phyloP scores from a whole-genome alignment of 2,329 filamentous ascomycete species.

The Aspergillaceae sp. region DNA sequence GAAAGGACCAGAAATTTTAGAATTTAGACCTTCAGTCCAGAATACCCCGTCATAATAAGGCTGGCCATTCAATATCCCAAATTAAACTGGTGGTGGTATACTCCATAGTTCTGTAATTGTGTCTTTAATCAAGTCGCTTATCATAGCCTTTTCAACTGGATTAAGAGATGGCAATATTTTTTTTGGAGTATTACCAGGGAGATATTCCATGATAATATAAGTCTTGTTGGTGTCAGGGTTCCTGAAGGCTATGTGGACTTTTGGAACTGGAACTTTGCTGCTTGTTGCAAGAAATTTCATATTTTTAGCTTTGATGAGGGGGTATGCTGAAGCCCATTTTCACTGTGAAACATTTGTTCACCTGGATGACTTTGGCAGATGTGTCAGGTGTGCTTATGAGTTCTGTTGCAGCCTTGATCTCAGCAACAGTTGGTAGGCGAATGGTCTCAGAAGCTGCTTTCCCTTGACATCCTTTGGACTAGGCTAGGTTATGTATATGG shows the following conservation, averaged over 20 bases:
- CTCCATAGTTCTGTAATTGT: constrained; percentile 7
- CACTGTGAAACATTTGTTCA: constrained; percentile 11
- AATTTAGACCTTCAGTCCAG: constrained; percentile 6
- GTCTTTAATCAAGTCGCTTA: constrained; percentile 5
- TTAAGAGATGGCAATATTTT: constrained; percentile 6
- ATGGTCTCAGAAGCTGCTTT: neutral
- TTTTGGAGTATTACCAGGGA: constrained; percentile 6
- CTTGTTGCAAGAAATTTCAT: constrained; percentile 12
- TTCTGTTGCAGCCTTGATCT: constrained; percentile 11
- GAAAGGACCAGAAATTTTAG: constrained; percentile 9
- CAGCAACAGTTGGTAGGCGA: constrained; percentile 8
- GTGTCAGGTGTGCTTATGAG: constrained; percentile 8
- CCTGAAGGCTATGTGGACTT: constrained; percentile 7
- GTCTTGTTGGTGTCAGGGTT: constrained; percentile 10
- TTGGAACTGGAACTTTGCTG: constrained; percentile 10
- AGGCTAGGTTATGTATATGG: neutral
- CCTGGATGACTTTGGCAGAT: constrained; percentile 10
- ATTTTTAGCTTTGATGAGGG: constrained; percentile 11
- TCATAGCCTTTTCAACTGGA: constrained; percentile 5
- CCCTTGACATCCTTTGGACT: neutral
- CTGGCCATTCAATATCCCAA: constrained; percentile 8
- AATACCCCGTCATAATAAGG: constrained; percentile 12
- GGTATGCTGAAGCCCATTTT: constrained; percentile 8
- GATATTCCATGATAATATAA: constrained; percentile 12
- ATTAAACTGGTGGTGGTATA: constrained; percentile 8